Percentiles rank a stretch among this genome's conserved stretches.
phyloP scores from a whole-genome alignment of 495 filamentous ascomycete genomes.

The Wilcoxina mikolae region DNA sequence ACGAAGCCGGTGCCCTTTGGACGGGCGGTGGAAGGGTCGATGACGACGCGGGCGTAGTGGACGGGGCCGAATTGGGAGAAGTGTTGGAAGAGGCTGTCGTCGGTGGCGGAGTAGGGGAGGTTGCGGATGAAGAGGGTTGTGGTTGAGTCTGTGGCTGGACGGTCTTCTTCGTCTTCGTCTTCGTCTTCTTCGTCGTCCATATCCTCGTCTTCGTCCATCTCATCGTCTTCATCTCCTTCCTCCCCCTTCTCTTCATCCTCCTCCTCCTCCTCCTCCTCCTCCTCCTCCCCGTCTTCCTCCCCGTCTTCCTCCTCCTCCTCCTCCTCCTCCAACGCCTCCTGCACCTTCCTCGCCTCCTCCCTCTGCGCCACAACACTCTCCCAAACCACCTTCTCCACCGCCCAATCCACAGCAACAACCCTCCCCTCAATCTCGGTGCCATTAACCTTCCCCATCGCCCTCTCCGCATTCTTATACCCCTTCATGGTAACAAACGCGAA shows the following conservation, averaged over 20 bases:
- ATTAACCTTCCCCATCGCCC: conserved; percentile 68
- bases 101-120: conserved; percentile 69
- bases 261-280: conserved; percentile 36
- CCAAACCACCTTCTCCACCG: conserved; percentile 82
- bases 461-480: conserved; percentile 81
- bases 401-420: conserved; percentile 84
- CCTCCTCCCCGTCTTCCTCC: conserved; percentile 35
- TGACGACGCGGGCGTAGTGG: conserved; percentile 75
- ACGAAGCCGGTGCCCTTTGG: conserved; percentile 90
- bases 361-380: conserved; percentile 48
- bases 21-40: conserved; percentile 66
- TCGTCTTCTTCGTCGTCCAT: conserved; percentile 25
- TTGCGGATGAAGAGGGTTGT: conserved; percentile 88
- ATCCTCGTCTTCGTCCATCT: conserved; percentile 31
- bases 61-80: conserved; percentile 72
- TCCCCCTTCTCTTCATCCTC: conserved; percentile 30
- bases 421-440: conserved; percentile 81
- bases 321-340: conserved; percentile 28
- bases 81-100: conserved; percentile 64
- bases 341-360: conserved; percentile 26
- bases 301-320: conserved; percentile 30
- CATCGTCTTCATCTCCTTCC: conserved; percentile 31
- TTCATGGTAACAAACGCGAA: conserved; percentile 89
- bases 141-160: conserved; percentile 38
- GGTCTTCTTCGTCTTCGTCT: conserved; percentile 27